Evolutionary conservation across 805 yeast species (phyloP), one percentile per base, ranked within the genome.

Genomic region (Ogataea degrootiae): DNA sequence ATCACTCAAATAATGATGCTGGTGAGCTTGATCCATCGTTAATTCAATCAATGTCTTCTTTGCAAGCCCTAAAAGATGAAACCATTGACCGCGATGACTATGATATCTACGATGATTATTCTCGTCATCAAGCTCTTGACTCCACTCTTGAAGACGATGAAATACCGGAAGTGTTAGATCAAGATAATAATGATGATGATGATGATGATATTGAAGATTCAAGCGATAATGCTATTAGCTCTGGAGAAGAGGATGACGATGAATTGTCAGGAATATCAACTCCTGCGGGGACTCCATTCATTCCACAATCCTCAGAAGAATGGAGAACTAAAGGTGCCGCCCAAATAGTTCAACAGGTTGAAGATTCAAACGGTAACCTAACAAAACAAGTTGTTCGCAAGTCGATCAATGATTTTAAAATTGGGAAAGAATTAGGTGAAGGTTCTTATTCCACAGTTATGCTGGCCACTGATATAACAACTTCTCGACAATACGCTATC

Each of bases 381-480:
- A 67, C 65, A 58, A 84, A 77, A 49, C 76, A 70, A 61, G 70
- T 75, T 46, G 80, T 73, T 40, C 76, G 63, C 34, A 67, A 67
- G 58, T 68, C 83, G 19, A 94, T 89, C 23, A 82, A 83, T 54
- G 98, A 94, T 65, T 94, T 91, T 65, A 83, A 81, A 54, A 83
- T 94, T 58, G 96, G 96, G 15, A 82, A 86, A 35, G 83, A 83
- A 26, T 74, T 94, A 16, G 99, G 99, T 2, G 96, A 90, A 64
- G 99, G 99, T 1, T 89, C 97, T 2, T 94, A 92, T 62, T 91
- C 97, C 4, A 89, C 96, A 0, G 99, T 92, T 9, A 83, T 82
- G 53, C 81, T 89, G 47, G 99, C 96, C 1, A 73, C 84, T 1
- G 99, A 92, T 60, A 60, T 76, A 15, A 78, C 80, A 52, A 82